Evolutionary conservation across 2,329 filamentous ascomycete genomes (phyloP), one percentile per base, ranked within the genome.

Genomic region (Talaromyces funiculosus): DNA sequence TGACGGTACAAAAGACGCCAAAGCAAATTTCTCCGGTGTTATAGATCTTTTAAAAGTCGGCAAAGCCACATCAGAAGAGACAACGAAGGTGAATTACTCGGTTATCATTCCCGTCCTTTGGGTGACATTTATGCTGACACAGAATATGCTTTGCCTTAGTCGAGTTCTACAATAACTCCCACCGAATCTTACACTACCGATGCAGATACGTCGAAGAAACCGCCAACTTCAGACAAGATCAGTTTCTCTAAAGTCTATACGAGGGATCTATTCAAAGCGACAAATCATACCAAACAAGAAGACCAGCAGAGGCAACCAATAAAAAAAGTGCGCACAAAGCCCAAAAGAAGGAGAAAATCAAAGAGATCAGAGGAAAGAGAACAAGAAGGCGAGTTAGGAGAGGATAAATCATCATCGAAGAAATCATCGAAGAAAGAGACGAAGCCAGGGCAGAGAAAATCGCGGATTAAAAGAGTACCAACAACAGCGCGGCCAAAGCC

Each of bases 1-100:
- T 20, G 43, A 38, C 9, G 58, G 59, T 35, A 56, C 38, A 3
- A 47, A 61, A 20, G 24, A 53, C 8, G 49, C 43, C 24, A 59
- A 51, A 22, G 35, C 37, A 5, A 10, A 43, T 18, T 24, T 49
- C 12, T 49, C 43, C 10, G 12, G 20, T 45, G 16, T 45, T 24
- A 1, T 16, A 12, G 22, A 45, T 45, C 4, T 16, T 24, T 24
- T 24, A 16, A 24, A 24, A 24, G 5, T 18, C 2, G 12, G 12
- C 9, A 24, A 14, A 9, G 2, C 12, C 3, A 12, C 14, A 8
- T 45, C 42, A 37, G 35, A 54, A 22, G n/a, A 35, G 47, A 33
- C 26, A n/a, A 31, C n/a, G 5, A 51, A 33, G 29, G 47, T 51
- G 26, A 20, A 20, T 22, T 20, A 2, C 8, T 33, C 9, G 10